Evolutionary conservation across 257 asterid species (phyloP).

Genomic region (Jacaranda mimosifolia): DNA sequence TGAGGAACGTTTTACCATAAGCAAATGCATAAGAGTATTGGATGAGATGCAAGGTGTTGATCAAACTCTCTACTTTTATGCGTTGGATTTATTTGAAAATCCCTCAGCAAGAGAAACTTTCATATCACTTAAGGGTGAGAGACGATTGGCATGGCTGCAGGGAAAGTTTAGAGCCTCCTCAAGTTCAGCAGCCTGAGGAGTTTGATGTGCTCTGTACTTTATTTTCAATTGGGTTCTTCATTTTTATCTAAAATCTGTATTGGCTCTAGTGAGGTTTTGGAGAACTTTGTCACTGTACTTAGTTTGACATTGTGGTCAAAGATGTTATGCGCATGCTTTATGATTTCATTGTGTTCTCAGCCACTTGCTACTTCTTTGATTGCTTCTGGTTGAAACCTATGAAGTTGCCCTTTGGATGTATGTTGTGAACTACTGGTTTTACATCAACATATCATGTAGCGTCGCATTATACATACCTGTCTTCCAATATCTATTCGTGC

Average conservation of each 20-base stretch:
- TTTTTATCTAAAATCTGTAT: conserved; percentile 32
- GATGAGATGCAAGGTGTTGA: conserved; percentile 89
- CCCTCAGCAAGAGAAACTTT: conserved; percentile 81
- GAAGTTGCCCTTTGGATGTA: not conserved
- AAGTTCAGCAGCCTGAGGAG: conserved; percentile 52
- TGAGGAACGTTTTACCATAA: conserved; percentile 82
- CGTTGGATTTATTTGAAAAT: conserved; percentile 83
- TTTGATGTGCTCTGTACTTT: conserved; percentile 25
- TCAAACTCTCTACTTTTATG: conserved; percentile 74
- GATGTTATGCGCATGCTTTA: conserved; percentile 20
- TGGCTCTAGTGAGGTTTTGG: conserved; percentile 31
- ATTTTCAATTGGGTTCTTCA: conserved; percentile 26
- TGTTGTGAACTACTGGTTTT: conserved; percentile 5
- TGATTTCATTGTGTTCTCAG: not conserved
- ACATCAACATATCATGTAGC: not conserved
- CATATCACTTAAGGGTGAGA: conserved; percentile 72
- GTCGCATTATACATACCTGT: conserved; percentile 16
- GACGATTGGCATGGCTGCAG: conserved; percentile 81
- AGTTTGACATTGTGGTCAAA: conserved; percentile 41
- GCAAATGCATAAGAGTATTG: conserved; percentile 83
- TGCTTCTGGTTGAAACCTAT: conserved; percentile 13
- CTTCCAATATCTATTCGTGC: conserved; percentile 33
- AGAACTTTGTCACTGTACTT: conserved; percentile 40
- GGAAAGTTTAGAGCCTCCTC: conserved; percentile 74
- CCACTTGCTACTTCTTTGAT: not conserved